Base-by-base conservation (phyloP, 805 yeast genomes). In the Pichia eremophila region DNA sequence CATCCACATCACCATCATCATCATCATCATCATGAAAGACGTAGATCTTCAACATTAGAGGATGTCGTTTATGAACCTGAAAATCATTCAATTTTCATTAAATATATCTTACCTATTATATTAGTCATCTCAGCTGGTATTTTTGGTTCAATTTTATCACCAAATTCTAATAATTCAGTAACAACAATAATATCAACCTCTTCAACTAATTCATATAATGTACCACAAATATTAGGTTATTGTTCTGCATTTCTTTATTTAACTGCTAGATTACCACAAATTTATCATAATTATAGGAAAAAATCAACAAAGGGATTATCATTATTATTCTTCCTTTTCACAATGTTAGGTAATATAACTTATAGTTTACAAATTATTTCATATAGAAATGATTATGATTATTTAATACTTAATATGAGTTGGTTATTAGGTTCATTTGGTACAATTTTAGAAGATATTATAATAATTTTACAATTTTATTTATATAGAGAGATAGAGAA, bases 241-340 rank as follows among this genome's bases (percentile, higher is more conserved):
- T 53, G 77, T 7, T 79, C 87, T 5, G 91, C 95, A 0, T 51
- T 69, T 2, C 65, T 85, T 48, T 85, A 85, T 61, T 70, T 85
- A 54, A 78, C 85, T 9, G 93, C 93, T 3, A 68, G 88, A 54
- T 44, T 64, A 35, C 99, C 99, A 0, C 99, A 91, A 65, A 84
- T 91, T 46, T 67, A 76, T 48, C 95, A 85, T 60, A 91, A 91
- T 66, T 77, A 81, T 62, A 70, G 70, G 42, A 77, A 95, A 54
- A 79, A 81, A 57, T 84, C 95, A 5, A 89, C 89, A 47, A 75
- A 78, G 48, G 98, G 98, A 2, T 81, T 93, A 56, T 83, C 96
- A 47, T 76, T 91, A 52, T 75, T 87, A 45, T 85, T 85, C 65
- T 84, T 85, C 67, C 64, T 85, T 54, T 79, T 84, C 53, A 82